Percentiles rank a stretch among this genome's conserved stretches.
phyloP scores from a whole-genome alignment of 495 filamentous ascomycete species.

The Penicillium cataractarum region DNA sequence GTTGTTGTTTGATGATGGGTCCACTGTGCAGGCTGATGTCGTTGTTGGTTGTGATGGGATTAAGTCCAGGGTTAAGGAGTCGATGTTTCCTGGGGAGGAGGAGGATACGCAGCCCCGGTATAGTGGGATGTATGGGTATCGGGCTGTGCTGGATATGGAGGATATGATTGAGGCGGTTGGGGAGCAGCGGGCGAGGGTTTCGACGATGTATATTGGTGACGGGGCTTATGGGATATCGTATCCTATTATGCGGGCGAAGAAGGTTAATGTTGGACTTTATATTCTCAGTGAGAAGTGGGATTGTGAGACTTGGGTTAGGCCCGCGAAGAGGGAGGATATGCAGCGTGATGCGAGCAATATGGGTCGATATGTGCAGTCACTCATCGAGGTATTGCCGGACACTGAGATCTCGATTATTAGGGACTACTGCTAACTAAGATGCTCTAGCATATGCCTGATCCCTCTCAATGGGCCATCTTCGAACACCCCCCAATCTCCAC shows the following conservation, averaged over 20 bases:
- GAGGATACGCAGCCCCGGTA: conserved; percentile 43
- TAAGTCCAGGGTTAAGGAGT: conserved; percentile 50
- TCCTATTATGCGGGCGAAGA: conserved; percentile 64
- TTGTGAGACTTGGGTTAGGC: conserved; percentile 59
- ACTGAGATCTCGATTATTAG: no score
- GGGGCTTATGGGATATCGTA: conserved; percentile 65
- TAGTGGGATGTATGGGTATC: conserved; percentile 58
- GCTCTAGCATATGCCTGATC: conserved; percentile 41
- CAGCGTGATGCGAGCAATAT: conserved; percentile 56
- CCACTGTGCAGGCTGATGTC: conserved; percentile 34
- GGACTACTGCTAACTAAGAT: not conserved
- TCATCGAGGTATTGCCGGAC: conserved; percentile 52
- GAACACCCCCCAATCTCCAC: conserved; percentile 58
- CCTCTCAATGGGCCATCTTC: conserved; percentile 66
- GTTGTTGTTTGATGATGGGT: conserved; percentile 41
- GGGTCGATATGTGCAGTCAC: conserved; percentile 49
- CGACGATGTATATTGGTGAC: conserved; percentile 59
- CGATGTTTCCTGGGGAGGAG: conserved; percentile 45
- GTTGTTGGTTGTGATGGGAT: conserved; percentile 66
- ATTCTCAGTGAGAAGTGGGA: conserved; percentile 51
- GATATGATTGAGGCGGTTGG: conserved; percentile 56
- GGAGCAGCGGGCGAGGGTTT: conserved; percentile 53
- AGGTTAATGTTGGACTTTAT: conserved; percentile 62
- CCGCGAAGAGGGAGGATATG: conserved; percentile 59
- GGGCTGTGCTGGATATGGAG: conserved; percentile 64